Base-by-base conservation (phyloP, 2,329 filamentous ascomycete genomes). In the Stenocarpella maydis region DNA sequence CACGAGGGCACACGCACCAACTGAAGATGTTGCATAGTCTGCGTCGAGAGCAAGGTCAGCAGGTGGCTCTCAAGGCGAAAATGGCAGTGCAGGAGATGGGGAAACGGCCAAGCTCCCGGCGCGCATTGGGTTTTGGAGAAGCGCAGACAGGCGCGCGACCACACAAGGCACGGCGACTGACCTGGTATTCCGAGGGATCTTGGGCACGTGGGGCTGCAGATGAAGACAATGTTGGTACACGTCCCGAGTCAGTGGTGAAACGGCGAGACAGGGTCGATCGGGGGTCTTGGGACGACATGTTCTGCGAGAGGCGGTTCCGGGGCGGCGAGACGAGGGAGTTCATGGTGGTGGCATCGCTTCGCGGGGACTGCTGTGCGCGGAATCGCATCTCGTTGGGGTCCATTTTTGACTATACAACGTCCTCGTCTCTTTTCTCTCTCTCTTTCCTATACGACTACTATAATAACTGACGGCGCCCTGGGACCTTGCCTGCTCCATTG, bases 231-330 rank as follows among this genome's bases (percentile, higher is more conserved):
- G 92, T 93, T 80, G 92, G 91, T 81, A 95, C 84, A 86, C 94
- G 87, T 81, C 93, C 87, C 82, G 93, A 90, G 82, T 97, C 97
- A 69, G 95, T 96, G 73, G 95, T 98, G 82, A 98, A 98, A 78
- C 95, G 92, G 77, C 95, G 91, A 81, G 95, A 93, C 78, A 98
- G 86, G 75, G 90, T 90, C 72, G 89, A 88, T 80, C 95, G 90
- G 74, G 88, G 87, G 78, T 97, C 93, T 80, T 89, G 87, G 73
- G 87, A 79, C 71, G 84, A 80, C 68, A 84, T 81, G 73, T 87
- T 85, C 73, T 87, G 87, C 73, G 83, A 85, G 79, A 90, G 85
- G 77, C 90, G 88, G 77, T 91, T 91, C 79, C 92, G 90, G 75
- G 89, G 88, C 77, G 92, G 90, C 76, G 92, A 91, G 76, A 91